Evolutionary conservation across 2,329 filamentous ascomycete species (phyloP).

Genomic region (Penicillium sp.): DNA sequence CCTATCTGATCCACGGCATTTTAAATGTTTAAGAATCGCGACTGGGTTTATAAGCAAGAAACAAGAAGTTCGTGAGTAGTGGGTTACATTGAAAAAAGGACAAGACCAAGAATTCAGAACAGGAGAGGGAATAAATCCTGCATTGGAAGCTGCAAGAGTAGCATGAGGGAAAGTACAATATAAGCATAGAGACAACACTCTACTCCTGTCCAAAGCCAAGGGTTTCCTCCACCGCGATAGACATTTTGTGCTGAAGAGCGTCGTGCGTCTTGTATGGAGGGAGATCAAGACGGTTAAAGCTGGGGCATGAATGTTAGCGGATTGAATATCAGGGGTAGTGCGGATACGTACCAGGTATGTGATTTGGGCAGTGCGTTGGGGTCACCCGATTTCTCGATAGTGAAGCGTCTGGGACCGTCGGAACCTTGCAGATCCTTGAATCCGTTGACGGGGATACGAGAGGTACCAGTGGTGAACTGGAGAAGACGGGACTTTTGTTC

Average conservation of each 20-base stretch:
- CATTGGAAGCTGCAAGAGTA: slow-evolving; percentile 3
- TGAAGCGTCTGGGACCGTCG: slow-evolving; percentile 92
- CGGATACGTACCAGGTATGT: slow-evolving; percentile 83
- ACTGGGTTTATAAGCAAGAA: too few species aligned
- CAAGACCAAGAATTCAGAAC: slow-evolving; percentile 11
- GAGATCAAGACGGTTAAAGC: slow-evolving; percentile 95
- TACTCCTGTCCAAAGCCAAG: slow-evolving; percentile 99
- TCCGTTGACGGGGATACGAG: slow-evolving; percentile 96
- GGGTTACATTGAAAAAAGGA: slow-evolving; percentile 13
- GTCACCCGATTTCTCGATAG: slow-evolving; percentile 96
- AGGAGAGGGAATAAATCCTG: slow-evolving; percentile 10
- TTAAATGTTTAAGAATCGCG: background rate
- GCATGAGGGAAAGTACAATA: slow-evolving; percentile 7
- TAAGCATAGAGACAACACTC: slow-evolving; percentile 18
- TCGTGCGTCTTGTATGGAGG: slow-evolving; percentile 91
- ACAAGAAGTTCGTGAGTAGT: slow-evolving; percentile 8
- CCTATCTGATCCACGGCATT: background rate
- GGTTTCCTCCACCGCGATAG: slow-evolving; percentile 96
- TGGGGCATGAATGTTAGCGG: slow-evolving; percentile 43
- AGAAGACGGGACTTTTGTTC: slow-evolving; percentile 96
- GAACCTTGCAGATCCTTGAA: slow-evolving; percentile 99
- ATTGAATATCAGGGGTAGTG: background rate
- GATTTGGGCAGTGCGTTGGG: slow-evolving; percentile 89
- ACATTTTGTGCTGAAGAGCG: slow-evolving; percentile 82
- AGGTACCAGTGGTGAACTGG: slow-evolving; percentile 97